Conservation (phyloP, 495 filamentous ascomycete species). For the Penicillium fimorum region DNA sequence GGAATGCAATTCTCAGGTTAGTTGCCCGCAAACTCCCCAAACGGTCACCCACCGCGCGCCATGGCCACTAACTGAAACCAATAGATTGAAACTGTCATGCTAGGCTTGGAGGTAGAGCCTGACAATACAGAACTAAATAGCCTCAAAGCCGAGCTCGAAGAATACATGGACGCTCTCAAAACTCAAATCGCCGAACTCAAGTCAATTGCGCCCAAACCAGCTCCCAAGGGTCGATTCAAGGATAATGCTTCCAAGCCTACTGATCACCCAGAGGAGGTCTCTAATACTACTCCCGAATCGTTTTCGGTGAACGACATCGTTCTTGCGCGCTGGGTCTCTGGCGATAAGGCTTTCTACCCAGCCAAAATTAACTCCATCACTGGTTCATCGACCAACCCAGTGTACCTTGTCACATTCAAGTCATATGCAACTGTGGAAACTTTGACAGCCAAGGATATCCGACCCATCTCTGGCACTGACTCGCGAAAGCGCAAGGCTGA, state of each 20-base stretch:
- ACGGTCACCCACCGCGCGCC: not conserved
- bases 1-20: constrained; percentile 80
- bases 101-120: constrained; percentile 76
- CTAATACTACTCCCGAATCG: constrained; percentile 43
- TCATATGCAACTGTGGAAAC: constrained; percentile 81
- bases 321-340: constrained; percentile 84
- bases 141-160: constrained; percentile 78
- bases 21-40: constrained; percentile 7
- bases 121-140: constrained; percentile 76
- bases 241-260: constrained; percentile 55
- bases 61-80: constrained; percentile 9
- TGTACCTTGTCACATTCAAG: constrained; percentile 94
- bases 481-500: constrained; percentile 91
- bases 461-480: constrained; percentile 63
- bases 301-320: constrained; percentile 90
- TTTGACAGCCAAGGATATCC: constrained; percentile 78
- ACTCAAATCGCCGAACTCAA: constrained; percentile 78
- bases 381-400: constrained; percentile 79
- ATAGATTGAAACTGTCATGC: constrained; percentile 78
- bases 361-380: constrained; percentile 92
- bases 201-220: constrained; percentile 51
- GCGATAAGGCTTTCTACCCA: constrained; percentile 87
- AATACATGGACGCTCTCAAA: constrained; percentile 76
- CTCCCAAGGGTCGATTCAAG: constrained; percentile 63
- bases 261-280: constrained; percentile 42